Base-by-base conservation (phyloP, 176 grass and related monocot species). In the Stipa capillata region DNA sequence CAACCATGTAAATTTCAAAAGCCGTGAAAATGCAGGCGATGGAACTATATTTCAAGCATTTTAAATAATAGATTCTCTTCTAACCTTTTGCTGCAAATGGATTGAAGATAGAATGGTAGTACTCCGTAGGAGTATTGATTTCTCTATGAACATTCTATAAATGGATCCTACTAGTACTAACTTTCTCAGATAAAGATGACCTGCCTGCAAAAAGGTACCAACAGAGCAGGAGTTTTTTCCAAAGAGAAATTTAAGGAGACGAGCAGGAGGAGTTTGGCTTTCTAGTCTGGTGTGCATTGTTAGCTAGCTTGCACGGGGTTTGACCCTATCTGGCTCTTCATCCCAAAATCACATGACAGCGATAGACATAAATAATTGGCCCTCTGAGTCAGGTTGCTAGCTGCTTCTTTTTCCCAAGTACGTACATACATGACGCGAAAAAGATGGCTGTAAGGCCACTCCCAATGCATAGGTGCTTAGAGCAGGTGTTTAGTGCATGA, bases 291-390 rank as follows among this genome's bases (percentile, higher is more conserved):
- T n/a, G n/a, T 40, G 40, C 53, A 24, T 79, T 50, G 23, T 31
- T 21, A 73, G 66, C 59, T 86, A 57, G 77, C n/a, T n/a, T n/a
- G n/a, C 70, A 66, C 75, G 52, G 85, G 71, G 69, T 76, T 42
- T 41, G 71, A 69, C 62, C 85, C 78, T 59, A 16, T 31, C 70
- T 27, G 52, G 84, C 84, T 56, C 69, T 68, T 52, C 36, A 64
- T 73, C 40, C 76, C 45, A 73, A 18, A 49, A 78, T 79, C 57
- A 79, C 31, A 60, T 79, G 53, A 31, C 65, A 52, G 62, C 43
- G 14, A 40, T 24, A 20, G 17, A 64, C 76, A 45, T 35, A 51
- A 79, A 27, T 85, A 59, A 79, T 69, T 58, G 32, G n/a, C 41
- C 42, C 66, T 55, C 69, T 16, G 42, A 53, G 42, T 79, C 44